Conservation (phyloP, 768 basidiomycete genomes). For the Plicaturopsis crispa region DNA sequence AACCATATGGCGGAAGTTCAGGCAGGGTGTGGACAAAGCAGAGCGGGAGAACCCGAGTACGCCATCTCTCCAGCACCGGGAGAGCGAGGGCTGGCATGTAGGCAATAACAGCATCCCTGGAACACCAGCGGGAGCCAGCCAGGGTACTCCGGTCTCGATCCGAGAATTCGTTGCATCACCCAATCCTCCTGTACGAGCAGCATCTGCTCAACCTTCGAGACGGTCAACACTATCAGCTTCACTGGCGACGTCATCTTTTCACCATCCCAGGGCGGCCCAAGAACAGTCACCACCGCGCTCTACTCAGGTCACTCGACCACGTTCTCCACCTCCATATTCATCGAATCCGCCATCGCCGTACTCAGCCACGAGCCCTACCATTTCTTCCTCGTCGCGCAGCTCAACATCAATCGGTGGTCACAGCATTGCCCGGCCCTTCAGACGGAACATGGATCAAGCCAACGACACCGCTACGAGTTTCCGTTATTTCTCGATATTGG, state of each 20-base stretch:
- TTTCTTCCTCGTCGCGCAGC: slow-evolving; percentile 11
- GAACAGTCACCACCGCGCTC: slow-evolving; percentile 9
- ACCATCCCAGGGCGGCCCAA: slow-evolving; percentile 33
- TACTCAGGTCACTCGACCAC: slow-evolving; percentile 12
- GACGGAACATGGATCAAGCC: slow-evolving; percentile 38
- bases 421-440: slow-evolving; percentile 25
- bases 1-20: slow-evolving; percentile 53
- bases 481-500: slow-evolving; percentile 36
- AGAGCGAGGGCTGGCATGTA: slow-evolving; percentile 9
- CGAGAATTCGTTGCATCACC: slow-evolving; percentile 50
- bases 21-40: slow-evolving; percentile 34
- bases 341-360: slow-evolving; percentile 24
- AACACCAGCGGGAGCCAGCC: slow-evolving; percentile 17
- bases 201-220: slow-evolving; percentile 30
- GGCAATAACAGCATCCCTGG: slow-evolving; percentile 15
- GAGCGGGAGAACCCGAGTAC: slow-evolving; percentile 27
- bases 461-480: slow-evolving; percentile 40
- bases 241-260: slow-evolving; percentile 49
- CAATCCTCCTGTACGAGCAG: slow-evolving; percentile 25
- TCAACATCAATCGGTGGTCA: slow-evolving; percentile 17
- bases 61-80: slow-evolving; percentile 8
- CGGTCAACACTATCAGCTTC: slow-evolving; percentile 68
- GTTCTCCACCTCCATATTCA: slow-evolving; percentile 26
- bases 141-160: slow-evolving; percentile 30
- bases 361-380: background rate